Conservation (phyloP, 495 filamentous ascomycete genomes). For the Trichoderma gamsii region DNA sequence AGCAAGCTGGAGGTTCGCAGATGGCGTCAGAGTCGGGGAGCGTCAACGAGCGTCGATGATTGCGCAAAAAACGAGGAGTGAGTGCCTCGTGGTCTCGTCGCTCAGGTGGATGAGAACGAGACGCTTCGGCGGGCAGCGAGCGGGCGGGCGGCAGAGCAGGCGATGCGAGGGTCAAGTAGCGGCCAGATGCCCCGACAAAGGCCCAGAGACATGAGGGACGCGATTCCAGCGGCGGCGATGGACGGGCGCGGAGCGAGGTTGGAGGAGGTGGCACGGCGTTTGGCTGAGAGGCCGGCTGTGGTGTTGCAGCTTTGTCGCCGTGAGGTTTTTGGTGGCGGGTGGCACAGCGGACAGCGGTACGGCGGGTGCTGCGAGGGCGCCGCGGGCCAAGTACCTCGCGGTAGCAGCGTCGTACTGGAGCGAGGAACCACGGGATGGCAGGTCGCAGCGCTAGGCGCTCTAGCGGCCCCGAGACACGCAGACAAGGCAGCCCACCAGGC, state of each 20-base stretch:
- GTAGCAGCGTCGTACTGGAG: no score
- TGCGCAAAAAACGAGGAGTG: neutral
- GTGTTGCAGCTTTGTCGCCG: neutral
- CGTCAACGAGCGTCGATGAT: no score
- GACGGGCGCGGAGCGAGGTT: neutral
- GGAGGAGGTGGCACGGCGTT: slow-evolving; percentile 12
- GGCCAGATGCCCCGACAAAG: neutral
- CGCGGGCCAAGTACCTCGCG: no score
- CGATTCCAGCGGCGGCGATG: neutral
- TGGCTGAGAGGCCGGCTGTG: neutral
- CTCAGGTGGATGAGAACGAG: neutral
- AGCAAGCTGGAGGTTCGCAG: no score
- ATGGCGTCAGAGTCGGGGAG: no score
- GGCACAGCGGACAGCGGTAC: slow-evolving; percentile 12
- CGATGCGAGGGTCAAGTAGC: slow-evolving; percentile 11
- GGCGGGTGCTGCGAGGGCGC: neutral
- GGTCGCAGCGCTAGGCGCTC: neutral
- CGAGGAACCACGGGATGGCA: neutral
- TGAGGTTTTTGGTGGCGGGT: slow-evolving; percentile 8
- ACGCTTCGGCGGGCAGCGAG: neutral
- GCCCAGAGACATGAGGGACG: slow-evolving; percentile 12
- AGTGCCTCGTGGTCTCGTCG: neutral
- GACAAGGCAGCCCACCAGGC: no score
- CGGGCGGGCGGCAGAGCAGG: slow-evolving; percentile 12
- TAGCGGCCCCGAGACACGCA: neutral